Conservation (phyloP, 2,329 filamentous ascomycete genomes). For the Alternaria sp. region DNA sequence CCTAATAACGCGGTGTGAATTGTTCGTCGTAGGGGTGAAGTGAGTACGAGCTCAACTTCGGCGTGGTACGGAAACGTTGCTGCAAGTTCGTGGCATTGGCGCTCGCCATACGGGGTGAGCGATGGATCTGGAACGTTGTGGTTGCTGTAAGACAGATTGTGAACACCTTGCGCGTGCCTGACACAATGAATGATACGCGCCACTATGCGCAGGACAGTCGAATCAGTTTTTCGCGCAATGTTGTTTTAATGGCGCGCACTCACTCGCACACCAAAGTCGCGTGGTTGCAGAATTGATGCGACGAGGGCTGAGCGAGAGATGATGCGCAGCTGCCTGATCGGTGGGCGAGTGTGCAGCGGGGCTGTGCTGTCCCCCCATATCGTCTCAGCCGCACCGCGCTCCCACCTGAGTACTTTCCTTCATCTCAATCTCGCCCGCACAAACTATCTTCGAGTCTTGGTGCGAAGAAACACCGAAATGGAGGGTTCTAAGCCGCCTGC, state of each 20-base stretch:
- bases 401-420: background rate
- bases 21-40: background rate
- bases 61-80: background rate
- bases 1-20: background rate
- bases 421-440: background rate
- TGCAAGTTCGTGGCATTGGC: background rate
- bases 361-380: background rate
- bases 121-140: background rate
- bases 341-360: background rate
- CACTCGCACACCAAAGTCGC: background rate
- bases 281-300: background rate
- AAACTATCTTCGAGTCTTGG: background rate
- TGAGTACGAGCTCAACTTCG: background rate
- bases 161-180: background rate
- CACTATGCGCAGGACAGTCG: background rate
- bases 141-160: background rate
- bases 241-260: background rate
- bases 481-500: background rate
- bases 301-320: background rate
- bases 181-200: background rate
- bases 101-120: background rate
- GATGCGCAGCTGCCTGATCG: background rate
- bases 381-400: background rate
- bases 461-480: rapidly evolving
- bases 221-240: background rate